Base-by-base conservation (phyloP, 257 asterid genomes). In the Scutellaria galericulata region DNA sequence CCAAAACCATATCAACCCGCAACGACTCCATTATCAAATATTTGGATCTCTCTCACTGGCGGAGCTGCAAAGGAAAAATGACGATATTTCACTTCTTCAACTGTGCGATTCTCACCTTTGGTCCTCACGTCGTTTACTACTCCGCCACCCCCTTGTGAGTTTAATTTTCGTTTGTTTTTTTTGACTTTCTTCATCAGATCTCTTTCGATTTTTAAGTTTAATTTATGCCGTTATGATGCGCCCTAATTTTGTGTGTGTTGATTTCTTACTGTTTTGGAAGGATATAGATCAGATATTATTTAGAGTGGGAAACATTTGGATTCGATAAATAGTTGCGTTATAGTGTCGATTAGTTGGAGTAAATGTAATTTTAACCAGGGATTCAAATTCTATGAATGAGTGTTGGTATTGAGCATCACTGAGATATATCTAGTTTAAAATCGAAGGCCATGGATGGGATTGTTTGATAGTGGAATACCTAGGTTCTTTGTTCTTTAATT, bases 111-210 rank as follows among this genome's bases (percentile, higher is more conserved):
- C 88, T 95, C 7, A 95, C 99, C 9, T 95, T 92, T 64, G 99
- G 98, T 22, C 98, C 99, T 72, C 99, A 95, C 87, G 98, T 94
- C 70, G 97, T 95, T 70, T 92, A 95, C 85, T 95, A 95, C 75
- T 86, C 99, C 44, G 99, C 99, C 69, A 95, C 99, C 42, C 99
- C 99, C 64, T 70, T 95, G 99, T 92, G 80, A 77, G 87, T 70
- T 64, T 52, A 3, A n/a, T 52, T 9, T 0, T 53, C 39, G 7
- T 56, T 55, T 72, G 3, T 22, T 50, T 4, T 4, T 41, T 44
- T 3, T 37, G 18, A 46, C 52, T 18, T 13, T 75, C 13, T 13
- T 53, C 46, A 58, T 48, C 63, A 57, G 86, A 84, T 87, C 86
- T 75, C 24, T 59, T 61, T 53, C 27, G 31, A 50, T 73, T 41